These are phyloP conservation scores for Ramaria sp. DNA, from an alignment of 768 basidiomycete genomes.

Conservation along the genomic window DNA sequence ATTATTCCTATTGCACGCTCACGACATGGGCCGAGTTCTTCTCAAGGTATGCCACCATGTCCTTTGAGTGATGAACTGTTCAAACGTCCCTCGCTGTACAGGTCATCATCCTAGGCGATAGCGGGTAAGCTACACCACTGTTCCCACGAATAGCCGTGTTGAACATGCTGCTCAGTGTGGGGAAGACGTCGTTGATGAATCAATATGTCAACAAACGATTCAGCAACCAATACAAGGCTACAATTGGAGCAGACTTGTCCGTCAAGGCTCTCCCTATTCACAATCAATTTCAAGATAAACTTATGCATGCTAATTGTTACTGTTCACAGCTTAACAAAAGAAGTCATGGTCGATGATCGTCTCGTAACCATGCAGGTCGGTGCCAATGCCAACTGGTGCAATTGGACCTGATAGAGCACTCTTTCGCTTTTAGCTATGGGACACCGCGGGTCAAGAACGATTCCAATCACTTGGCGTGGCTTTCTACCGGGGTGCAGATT, in stretches of 20 bases:
- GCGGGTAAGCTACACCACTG: slow-evolving; percentile 51
- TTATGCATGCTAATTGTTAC: slow-evolving; percentile 15
- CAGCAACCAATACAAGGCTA: slow-evolving; percentile 99
- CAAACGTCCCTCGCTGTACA: slow-evolving; percentile 21
- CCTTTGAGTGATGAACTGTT: not conserved
- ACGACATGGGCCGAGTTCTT: slow-evolving; percentile 70
- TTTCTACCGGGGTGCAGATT: slow-evolving; percentile 98
- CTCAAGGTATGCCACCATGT: slow-evolving; percentile 48
- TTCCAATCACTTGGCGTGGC: slow-evolving; percentile 99
- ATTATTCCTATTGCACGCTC: not conserved
- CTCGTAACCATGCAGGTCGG: slow-evolving; percentile 97
- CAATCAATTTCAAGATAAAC: slow-evolving; percentile 7
- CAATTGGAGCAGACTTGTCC: slow-evolving; percentile 94
- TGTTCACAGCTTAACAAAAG: slow-evolving; percentile 74
- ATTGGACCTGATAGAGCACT: not conserved
- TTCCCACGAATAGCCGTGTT: not conserved
- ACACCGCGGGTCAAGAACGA: slow-evolving; percentile 98
- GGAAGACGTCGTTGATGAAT: slow-evolving; percentile 99
- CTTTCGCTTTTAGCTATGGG: slow-evolving; percentile 65
- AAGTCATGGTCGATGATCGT: slow-evolving; percentile 97
- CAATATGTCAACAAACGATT: slow-evolving; percentile 99
- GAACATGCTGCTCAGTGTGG: slow-evolving; percentile 49
- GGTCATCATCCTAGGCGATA: slow-evolving; percentile 99
- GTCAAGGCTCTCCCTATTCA: slow-evolving; percentile 22
- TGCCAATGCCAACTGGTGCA: not conserved